Percentiles rank a stretch among this genome's conserved stretches.
phyloP scores from a whole-genome alignment of 768 basidiomycete species.

The Serendipita indica region DNA sequence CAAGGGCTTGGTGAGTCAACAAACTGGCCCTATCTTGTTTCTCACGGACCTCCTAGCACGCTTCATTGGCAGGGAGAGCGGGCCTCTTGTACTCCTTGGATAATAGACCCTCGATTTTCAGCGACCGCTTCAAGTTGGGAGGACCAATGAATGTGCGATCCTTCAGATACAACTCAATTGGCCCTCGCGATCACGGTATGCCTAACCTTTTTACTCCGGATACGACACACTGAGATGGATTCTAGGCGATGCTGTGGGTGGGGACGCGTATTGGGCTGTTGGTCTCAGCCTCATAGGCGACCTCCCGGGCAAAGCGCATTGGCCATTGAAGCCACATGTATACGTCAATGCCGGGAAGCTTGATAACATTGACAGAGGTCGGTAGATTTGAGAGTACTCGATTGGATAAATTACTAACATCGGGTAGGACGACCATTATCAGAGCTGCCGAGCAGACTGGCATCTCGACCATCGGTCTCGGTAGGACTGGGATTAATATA shows the following conservation, averaged over 20 bases:
- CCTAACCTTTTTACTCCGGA: slow-evolving; percentile 9
- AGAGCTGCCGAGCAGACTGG: slow-evolving; percentile 25
- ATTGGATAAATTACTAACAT: slow-evolving; percentile 12
- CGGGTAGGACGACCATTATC: slow-evolving; percentile 17
- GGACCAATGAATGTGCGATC: slow-evolving; percentile 75
- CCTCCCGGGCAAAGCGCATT: slow-evolving; percentile 55
- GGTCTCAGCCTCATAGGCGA: slow-evolving; percentile 64
- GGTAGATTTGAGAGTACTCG: slow-evolving; percentile 24
- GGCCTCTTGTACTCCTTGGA: slow-evolving; percentile 58
- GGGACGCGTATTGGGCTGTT: slow-evolving; percentile 64
- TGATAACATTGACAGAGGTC: slow-evolving; percentile 42
- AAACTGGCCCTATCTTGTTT: not conserved
- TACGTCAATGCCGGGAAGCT: slow-evolving; percentile 76
- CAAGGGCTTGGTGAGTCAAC: slow-evolving; percentile 41
- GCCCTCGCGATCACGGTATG: slow-evolving; percentile 59
- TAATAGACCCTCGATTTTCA: slow-evolving; percentile 36
- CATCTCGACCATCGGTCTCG: slow-evolving; percentile 51
- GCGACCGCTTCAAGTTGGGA: slow-evolving; percentile 85
- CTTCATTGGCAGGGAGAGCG: slow-evolving; percentile 56
- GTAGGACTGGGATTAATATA: slow-evolving; percentile 76
- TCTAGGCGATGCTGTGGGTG: slow-evolving; percentile 71
- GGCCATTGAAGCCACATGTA: slow-evolving; percentile 69
- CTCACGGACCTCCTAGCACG: slow-evolving; percentile 31
- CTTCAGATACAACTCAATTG: slow-evolving; percentile 63
- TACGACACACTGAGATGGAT: not conserved